Evolutionary conservation across 2,329 filamentous ascomycete genomes (phyloP), one percentile per base, ranked within the genome.

Genomic region (Pestalotiopsis sp.): DNA sequence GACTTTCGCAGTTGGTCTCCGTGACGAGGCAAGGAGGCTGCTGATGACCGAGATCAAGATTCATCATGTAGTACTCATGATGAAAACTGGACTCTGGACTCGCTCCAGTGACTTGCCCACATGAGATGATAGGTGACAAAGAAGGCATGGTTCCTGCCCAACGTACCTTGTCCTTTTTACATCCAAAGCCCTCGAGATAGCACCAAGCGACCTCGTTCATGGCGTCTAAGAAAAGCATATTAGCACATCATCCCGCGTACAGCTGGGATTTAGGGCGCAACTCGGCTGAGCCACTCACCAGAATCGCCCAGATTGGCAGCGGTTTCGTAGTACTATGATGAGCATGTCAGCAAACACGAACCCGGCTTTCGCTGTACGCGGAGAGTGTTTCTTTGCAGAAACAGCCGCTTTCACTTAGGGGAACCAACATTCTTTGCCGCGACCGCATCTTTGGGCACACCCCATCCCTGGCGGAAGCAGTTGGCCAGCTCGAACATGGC

Each of bases 191-290:
- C 78, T 98, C 92, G 36, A 97, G 81, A 85, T 96, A 98, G 84
- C 96, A 99, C 94, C 94, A 97, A 45, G 91, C 96, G 66, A 92
- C 92, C 81, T 98, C 95, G 78, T 98, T 97, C 95, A 98, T 97
- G 68, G 95, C 96, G 83, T 99, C 96, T 90, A 74, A 70, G 55
- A 23, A 66, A 38, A 41, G 41, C 14, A 20, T 52, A 39, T 62
- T 20, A 62, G 59, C 59, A 62, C 31, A 23, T 23, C 27, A 14
- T n/a, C 27, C 27, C 17, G 12, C 4, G 9, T 23, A 39, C 38
- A 17, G 25, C 27, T 23, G 39, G 27, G 27, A 25, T 3, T 36
- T 31, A 12, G 38, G 31, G 45, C 61, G 12, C 38, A 14, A 23
- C 45, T 41, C 49, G 67, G 52, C 27, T 20, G 23, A 63, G 52